These are phyloP conservation scores for Pythium apleroticum DNA, from an alignment of 352 stramenopile genomes.

Conservation along the genomic window DNA sequence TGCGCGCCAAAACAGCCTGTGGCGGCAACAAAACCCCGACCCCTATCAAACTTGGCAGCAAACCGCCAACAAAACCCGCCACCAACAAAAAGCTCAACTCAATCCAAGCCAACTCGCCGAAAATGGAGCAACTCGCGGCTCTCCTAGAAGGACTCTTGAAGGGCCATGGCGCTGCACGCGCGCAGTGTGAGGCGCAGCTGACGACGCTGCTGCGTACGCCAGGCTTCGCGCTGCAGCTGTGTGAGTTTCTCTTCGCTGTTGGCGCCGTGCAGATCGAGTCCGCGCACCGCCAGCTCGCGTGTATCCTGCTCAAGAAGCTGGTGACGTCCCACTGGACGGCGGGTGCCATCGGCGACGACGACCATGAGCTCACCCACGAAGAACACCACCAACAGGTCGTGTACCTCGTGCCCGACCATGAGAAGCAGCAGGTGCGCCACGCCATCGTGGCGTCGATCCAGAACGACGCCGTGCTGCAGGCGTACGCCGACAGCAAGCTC, in stretches of 20 bases:
- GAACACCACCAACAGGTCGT: neutral
- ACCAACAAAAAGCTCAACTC: neutral
- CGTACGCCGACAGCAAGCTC: constrained; percentile 67
- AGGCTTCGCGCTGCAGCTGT: constrained; percentile 73
- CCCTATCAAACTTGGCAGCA: neutral
- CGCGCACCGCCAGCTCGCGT: constrained; percentile 64
- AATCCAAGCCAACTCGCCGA: neutral
- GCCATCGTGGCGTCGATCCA: constrained; percentile 59
- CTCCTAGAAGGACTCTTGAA: constrained; percentile 60
- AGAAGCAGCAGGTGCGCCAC: constrained; percentile 69
- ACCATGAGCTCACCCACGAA: constrained; percentile 27
- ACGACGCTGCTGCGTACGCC: constrained; percentile 53
- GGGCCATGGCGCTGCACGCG: constrained; percentile 43
- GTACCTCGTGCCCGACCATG: constrained; percentile 59
- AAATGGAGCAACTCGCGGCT: constrained; percentile 43
- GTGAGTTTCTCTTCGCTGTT: constrained; percentile 60
- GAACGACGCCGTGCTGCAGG: constrained; percentile 44
- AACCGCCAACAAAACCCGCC: constrained; percentile 7
- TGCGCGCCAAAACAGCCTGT: constrained; percentile 1
- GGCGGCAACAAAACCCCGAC: neutral
- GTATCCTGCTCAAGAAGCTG: constrained; percentile 77
- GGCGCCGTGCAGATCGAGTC: constrained; percentile 29
- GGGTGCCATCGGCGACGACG: constrained; percentile 27
- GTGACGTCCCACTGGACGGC: constrained; percentile 61
- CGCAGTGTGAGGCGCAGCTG: constrained; percentile 63